Evolutionary conservation across 179 eudicot genomes (phyloP), one percentile per base, ranked within the genome.

Genomic region (Silene vulgaris): DNA sequence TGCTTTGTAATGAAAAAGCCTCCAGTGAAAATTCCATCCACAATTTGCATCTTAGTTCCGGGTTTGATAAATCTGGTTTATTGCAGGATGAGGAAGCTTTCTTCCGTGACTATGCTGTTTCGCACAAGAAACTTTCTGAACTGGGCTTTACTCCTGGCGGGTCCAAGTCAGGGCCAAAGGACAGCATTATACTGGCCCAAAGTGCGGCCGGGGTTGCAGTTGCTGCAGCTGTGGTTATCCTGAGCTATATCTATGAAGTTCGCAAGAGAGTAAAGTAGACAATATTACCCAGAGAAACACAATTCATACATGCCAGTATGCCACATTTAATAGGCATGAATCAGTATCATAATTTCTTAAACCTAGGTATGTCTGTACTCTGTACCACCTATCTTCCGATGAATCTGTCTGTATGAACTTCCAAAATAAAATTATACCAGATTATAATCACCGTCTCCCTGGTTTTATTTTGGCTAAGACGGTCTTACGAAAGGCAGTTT

Each of bases 101-200:
- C 85, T 93, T 91, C 75, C 86, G 81, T 26, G 97, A 93, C 75
- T 93, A 93, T 63, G 97, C 97, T 16, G 83, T 77, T 65, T 88
- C 98, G 14, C 98, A 93, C 87, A 93, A 93, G 90, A 93, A 90
- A 74, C 97, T 93, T 50, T 93, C 98, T 0, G 97, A 93, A 63
- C 80, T 93, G 48, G 98, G 98, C 35, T 93, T 91, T 69, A 77
- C 85, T 30, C 93, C 92, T 14, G 40, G 83, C 20, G 80, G 75
- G 17, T 59, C 89, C 35, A 86, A 84, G 74, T 76, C 84, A 30
- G 68, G 48, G 5, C 74, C 84, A 48, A 87, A 82, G 73, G 97
- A 91, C 73, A 65, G 81, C 78, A 77, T 82, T 54, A 59, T 91
- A 75, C 75, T 92, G 80, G 96, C 93, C 20, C 96, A 90, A 30